Conservation (phyloP, 495 filamentous ascomycete genomes). For the Aspergillus leporis region DNA sequence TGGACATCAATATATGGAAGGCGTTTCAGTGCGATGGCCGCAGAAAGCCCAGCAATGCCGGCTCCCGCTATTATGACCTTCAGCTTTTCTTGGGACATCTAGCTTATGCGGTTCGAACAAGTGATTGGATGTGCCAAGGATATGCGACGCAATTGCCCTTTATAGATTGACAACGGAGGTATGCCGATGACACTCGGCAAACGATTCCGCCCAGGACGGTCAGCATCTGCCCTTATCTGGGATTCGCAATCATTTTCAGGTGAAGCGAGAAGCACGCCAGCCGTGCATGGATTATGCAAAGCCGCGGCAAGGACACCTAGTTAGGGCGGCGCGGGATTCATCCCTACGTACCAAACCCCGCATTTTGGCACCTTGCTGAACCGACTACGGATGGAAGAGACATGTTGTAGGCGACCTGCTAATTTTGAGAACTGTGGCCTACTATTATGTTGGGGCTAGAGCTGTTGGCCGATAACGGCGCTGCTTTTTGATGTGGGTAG, state of each 20-base stretch:
- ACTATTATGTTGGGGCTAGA: too few species aligned
- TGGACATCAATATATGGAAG: slow-evolving; percentile 41
- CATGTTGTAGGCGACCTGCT: too few species aligned
- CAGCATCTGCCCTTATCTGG: background rate
- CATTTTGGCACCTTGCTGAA: background rate
- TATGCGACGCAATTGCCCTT: background rate
- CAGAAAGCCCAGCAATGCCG: slow-evolving; percentile 49
- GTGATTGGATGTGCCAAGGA: background rate
- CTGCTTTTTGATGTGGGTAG: background rate
- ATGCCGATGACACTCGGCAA: background rate
- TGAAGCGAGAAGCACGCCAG: background rate
- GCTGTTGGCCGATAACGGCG: background rate
- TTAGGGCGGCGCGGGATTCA: background rate
- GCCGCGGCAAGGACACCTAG: background rate
- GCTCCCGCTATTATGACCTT: slow-evolving; percentile 48
- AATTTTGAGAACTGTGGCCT: too few species aligned
- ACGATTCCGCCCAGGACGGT: too few species aligned
- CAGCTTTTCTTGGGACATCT: slow-evolving; percentile 10
- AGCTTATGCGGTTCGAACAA: background rate
- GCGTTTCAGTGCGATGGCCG: slow-evolving; percentile 41
- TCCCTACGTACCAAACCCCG: background rate
- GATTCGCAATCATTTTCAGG: background rate
- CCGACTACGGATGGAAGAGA: background rate
- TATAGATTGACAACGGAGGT: background rate
- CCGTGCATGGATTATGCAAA: background rate